phyloP scores from a whole-genome alignment of 148 eudicot species.

The Drosera capensis region DNA sequence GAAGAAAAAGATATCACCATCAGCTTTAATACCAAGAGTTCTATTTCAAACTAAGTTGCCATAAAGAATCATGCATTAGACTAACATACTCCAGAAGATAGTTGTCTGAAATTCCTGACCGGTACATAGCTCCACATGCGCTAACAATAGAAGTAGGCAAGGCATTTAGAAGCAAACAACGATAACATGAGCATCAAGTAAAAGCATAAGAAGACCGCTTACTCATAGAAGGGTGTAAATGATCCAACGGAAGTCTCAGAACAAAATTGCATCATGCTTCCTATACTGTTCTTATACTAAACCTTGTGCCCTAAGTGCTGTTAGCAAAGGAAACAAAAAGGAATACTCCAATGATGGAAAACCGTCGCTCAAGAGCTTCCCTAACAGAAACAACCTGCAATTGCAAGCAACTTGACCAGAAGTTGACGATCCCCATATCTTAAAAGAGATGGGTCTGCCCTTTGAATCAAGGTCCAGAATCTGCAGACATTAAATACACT shows the following conservation, averaged over 20 bases:
- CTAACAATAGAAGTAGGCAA: constrained; percentile 13
- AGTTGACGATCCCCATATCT: constrained; percentile 70
- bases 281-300: constrained; percentile 32
- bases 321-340: constrained; percentile 71
- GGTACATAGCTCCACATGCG: constrained; percentile 29
- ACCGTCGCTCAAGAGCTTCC: constrained; percentile 83
- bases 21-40: not conserved
- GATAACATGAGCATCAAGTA: too few relatives aligned
- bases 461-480: constrained; percentile 28
- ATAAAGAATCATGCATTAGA: not conserved
- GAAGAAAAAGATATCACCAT: constrained; percentile 2
- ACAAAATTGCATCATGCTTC: constrained; percentile 49
- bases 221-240: constrained; percentile 44
- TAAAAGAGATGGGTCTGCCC: constrained; percentile 18
- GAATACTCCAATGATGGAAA: constrained; percentile 55
- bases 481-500: constrained; percentile 23
- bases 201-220: constrained; percentile 24
- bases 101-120: constrained; percentile 26
- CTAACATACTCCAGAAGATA: constrained; percentile 25
- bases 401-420: constrained; percentile 46
- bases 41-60: not conserved
- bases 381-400: constrained; percentile 34
- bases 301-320: constrained; percentile 62
- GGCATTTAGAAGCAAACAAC: too few relatives aligned
- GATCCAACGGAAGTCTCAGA: constrained; percentile 42